Evolutionary conservation across 257 asterid genomes (phyloP).

Genomic region (Forsythia suspensa): DNA sequence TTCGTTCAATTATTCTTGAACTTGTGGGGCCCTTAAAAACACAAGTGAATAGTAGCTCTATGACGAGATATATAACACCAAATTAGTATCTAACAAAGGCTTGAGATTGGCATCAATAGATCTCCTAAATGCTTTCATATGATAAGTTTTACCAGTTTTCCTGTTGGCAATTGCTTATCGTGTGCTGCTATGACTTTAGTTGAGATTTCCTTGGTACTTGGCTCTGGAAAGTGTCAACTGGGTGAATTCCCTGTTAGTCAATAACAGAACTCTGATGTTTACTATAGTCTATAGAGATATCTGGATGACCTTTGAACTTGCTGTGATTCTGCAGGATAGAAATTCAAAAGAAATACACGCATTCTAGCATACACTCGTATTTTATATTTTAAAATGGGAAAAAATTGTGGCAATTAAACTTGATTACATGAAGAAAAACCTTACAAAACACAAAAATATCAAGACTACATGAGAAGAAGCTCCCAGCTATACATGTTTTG

Average conservation of each 20-base stretch:
- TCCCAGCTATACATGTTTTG: neutral
- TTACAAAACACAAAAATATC: neutral
- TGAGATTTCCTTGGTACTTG: neutral
- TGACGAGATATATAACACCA: too few species aligned
- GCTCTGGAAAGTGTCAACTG: neutral
- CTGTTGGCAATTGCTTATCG: neutral
- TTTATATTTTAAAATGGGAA: neutral
- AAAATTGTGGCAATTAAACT: neutral
- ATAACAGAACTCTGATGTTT: neutral
- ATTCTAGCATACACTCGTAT: neutral
- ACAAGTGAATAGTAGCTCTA: neutral
- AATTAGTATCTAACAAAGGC: neutral
- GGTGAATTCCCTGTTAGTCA: neutral
- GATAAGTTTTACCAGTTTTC: neutral
- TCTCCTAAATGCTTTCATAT: slow-evolving; percentile 1
- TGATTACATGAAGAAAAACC: neutral
- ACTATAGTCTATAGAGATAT: neutral
- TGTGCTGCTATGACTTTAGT: neutral
- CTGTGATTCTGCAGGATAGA: neutral
- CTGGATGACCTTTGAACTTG: neutral
- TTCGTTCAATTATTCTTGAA: neutral
- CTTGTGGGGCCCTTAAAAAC: neutral
- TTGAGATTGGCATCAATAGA: neutral
- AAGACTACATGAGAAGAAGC: neutral
- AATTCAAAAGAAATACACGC: neutral